phyloP scores from a whole-genome alignment of 192 early-diverging fungal species.

The Backusella psychrophila region DNA sequence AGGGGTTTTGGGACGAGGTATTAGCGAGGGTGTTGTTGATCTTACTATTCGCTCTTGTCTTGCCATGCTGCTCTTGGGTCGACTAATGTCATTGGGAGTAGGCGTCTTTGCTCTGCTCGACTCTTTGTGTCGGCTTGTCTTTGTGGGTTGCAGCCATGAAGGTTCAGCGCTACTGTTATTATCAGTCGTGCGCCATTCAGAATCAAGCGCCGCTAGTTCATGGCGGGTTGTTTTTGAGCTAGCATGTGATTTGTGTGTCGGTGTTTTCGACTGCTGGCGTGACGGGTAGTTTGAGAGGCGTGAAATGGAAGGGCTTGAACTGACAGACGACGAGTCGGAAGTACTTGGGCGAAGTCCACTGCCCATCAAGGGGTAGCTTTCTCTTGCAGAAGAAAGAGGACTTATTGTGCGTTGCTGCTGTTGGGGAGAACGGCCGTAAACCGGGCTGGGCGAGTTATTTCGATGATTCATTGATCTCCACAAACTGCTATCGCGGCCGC shows the following conservation, averaged over 20 bases:
- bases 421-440: slow-evolving; percentile 5
- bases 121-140: slow-evolving; percentile 24
- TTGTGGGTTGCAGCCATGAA: slow-evolving; percentile 34
- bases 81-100: slow-evolving; percentile 2
- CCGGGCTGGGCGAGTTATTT: slow-evolving; percentile 20
- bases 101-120: slow-evolving; percentile 23
- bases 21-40: background rate
- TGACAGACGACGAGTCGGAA: slow-evolving; percentile 16
- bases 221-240: slow-evolving; percentile 6
- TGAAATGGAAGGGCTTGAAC: background rate
- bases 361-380: background rate
- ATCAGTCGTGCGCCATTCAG: slow-evolving; percentile 5
- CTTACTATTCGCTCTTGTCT: background rate
- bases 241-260: slow-evolving; percentile 2
- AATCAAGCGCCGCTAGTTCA: slow-evolving; percentile 11
- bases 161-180: background rate
- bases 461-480: slow-evolving; percentile 18
- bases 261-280: background rate
- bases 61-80: slow-evolving; percentile 21
- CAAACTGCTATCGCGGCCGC: slow-evolving; percentile 10
- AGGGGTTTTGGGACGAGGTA: slow-evolving; percentile 13
- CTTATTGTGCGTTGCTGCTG: slow-evolving; percentile 20
- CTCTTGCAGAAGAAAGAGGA: slow-evolving; percentile 4
- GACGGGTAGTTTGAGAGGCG: background rate
- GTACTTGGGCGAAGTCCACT: slow-evolving; percentile 16